Conservation (phyloP, 106 monocot species). For the Dactylorhiza incarnata region DNA sequence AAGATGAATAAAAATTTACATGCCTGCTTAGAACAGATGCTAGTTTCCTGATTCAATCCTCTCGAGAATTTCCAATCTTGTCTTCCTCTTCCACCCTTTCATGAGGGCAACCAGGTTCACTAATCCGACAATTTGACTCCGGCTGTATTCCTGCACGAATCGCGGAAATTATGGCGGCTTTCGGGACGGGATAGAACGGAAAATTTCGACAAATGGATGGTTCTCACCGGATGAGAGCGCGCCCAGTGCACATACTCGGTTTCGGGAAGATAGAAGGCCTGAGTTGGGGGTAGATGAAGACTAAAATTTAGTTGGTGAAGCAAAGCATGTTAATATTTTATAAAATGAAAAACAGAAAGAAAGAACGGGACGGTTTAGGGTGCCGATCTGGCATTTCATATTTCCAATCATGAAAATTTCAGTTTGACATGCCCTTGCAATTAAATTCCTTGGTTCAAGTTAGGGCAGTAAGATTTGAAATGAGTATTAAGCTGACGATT, state of each 20-base stretch:
- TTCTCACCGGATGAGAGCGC: constrained; percentile 71
- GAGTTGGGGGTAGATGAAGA: constrained; percentile 7
- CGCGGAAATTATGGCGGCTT: background rate
- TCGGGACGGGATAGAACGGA: background rate
- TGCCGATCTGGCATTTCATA: too few relatives aligned
- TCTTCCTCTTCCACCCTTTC: constrained; percentile 94
- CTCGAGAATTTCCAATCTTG: constrained; percentile 79
- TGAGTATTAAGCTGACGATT: too few relatives aligned
- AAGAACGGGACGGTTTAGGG: too few relatives aligned
- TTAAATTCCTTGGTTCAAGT: too few relatives aligned
- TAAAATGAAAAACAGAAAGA: background rate
- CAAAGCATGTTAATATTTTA: background rate
- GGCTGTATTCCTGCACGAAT: constrained; percentile 62
- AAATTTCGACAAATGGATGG: background rate
- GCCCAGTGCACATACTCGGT: constrained; percentile 98
- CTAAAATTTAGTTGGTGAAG: background rate
- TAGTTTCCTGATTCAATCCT: constrained; percentile 61
- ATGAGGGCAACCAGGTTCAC: constrained; percentile 81
- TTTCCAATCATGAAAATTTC: too few relatives aligned
- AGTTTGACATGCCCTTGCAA: too few relatives aligned
- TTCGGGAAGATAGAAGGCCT: constrained; percentile 99
- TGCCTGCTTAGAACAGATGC: constrained; percentile 1
- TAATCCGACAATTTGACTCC: constrained; percentile 66
- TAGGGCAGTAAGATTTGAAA: too few relatives aligned
- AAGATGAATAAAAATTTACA: constrained; percentile 1